These are phyloP conservation scores for Cerrena zonata DNA, from an alignment of 1,284 basidiomycete genomes.

Conservation along the genomic window DNA sequence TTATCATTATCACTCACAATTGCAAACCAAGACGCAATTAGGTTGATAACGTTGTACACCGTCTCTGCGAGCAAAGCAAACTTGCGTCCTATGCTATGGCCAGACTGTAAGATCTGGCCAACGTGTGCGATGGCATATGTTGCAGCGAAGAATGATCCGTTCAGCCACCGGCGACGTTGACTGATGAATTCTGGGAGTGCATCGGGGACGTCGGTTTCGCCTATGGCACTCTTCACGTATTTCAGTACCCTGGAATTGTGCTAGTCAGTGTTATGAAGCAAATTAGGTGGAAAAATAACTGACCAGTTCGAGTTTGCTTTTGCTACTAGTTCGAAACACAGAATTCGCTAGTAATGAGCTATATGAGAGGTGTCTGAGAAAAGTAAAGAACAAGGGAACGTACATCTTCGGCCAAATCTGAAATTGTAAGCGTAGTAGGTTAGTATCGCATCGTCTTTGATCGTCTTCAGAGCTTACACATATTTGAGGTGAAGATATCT, in stretches of 20 bases:
- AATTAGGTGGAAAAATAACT: constrained; percentile 12
- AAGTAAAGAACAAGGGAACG: constrained; percentile 18
- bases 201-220: constrained; percentile 96
- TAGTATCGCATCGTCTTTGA: constrained; percentile 1
- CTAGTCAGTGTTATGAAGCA: neutral
- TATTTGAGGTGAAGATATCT: constrained; percentile 91
- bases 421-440: constrained; percentile 6
- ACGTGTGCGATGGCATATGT: constrained; percentile 80
- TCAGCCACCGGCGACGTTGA: constrained; percentile 87
- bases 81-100: constrained; percentile 80
- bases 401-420: constrained; percentile 83
- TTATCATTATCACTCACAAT: constrained; percentile 63
- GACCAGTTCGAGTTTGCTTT: constrained; percentile 84
- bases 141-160: constrained; percentile 94
- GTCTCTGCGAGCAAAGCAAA: constrained; percentile 72
- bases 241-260: constrained; percentile 87
- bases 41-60: constrained; percentile 82
- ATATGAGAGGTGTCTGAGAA: neutral
- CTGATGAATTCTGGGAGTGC: constrained; percentile 90
- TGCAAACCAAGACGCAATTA: constrained; percentile 90
- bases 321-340: constrained; percentile 95
- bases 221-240: constrained; percentile 92
- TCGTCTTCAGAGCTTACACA: constrained; percentile 53
- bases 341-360: constrained; percentile 63
- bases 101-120: constrained; percentile 78